phyloP scores from a whole-genome alignment of 2,329 filamentous ascomycete genomes.

The Pseudogymnoascus sp. region DNA sequence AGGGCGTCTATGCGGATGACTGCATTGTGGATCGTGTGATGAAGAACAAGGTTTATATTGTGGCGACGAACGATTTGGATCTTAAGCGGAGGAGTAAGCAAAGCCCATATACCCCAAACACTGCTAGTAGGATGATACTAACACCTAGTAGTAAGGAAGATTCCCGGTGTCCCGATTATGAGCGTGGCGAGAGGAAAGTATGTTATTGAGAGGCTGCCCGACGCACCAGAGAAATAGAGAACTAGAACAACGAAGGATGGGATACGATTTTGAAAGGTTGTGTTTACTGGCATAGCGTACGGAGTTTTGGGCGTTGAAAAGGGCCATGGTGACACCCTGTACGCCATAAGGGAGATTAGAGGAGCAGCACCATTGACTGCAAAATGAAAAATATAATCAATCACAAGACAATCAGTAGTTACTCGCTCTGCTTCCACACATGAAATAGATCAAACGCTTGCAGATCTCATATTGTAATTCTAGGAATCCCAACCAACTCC shows the following conservation, averaged over 20 bases:
- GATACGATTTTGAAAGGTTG: neutral
- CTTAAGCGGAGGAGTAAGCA: constrained; percentile 56
- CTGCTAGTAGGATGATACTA: neutral
- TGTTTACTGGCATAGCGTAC: constrained; percentile 6
- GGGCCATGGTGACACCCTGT: neutral
- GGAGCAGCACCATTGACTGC: neutral
- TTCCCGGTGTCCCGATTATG: constrained; percentile 61
- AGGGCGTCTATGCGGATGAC: constrained; percentile 76
- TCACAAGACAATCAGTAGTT: neutral
- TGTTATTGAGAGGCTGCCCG: constrained; percentile 83
- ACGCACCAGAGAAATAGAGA: constrained; percentile 55
- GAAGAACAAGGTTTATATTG: constrained; percentile 66
- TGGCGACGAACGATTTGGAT: constrained; percentile 66
- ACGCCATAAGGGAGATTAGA: neutral
- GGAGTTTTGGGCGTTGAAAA: constrained; percentile 8
- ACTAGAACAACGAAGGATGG: neutral
- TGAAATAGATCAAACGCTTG: neutral
- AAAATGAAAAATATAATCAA: neutral
- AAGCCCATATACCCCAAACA: neutral
- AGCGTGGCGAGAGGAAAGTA: constrained; percentile 85
- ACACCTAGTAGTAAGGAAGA: constrained; percentile 42
- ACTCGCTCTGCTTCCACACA: neutral
- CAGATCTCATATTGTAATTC: constrained; percentile 4
- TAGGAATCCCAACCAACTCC: constrained; percentile 8
- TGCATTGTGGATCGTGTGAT: constrained; percentile 64